phyloP scores from a whole-genome alignment of 139 green algal genomes.

The Gonium pectorale region DNA sequence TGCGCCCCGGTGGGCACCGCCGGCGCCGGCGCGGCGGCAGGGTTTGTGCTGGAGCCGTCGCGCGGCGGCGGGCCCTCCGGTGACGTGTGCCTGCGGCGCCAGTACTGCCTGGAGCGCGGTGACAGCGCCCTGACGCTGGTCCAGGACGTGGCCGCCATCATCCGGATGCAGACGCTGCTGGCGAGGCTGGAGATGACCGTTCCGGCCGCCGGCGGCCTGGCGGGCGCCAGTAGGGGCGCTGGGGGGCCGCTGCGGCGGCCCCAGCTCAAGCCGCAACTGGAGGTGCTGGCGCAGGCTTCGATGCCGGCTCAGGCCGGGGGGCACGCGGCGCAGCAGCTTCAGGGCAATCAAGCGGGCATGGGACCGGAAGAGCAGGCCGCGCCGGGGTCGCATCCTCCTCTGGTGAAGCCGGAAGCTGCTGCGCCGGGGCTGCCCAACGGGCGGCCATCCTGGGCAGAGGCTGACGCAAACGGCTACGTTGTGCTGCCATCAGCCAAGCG shows the following conservation, averaged over 20 bases:
- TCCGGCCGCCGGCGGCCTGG: neutral
- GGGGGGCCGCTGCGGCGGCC: too few species aligned
- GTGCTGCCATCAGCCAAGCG: too few species aligned
- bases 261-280: neutral
- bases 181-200: slow-evolving; percentile 48
- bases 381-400: too few species aligned
- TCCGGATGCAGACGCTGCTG: slow-evolving; percentile 50
- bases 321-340: too few species aligned
- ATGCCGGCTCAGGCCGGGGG: too few species aligned
- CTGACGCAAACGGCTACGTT: too few species aligned
- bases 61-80: neutral
- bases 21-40: neutral
- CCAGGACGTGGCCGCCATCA: slow-evolving; percentile 45
- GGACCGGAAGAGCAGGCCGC: too few species aligned
- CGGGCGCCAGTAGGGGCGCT: too few species aligned
- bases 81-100: slow-evolving; percentile 22
- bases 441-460: too few species aligned
- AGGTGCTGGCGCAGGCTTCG: neutral
- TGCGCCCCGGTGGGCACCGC: neutral
- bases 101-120: slow-evolving; percentile 38
- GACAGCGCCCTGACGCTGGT: slow-evolving; percentile 37
- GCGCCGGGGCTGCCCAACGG: too few species aligned
- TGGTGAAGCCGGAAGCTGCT: too few species aligned
- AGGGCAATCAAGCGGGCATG: too few species aligned
- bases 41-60: slow-evolving; percentile 5